These are phyloP conservation scores for Brassica nigra DNA, from an alignment of 345 rosid genomes.

Conservation along the genomic window DNA sequence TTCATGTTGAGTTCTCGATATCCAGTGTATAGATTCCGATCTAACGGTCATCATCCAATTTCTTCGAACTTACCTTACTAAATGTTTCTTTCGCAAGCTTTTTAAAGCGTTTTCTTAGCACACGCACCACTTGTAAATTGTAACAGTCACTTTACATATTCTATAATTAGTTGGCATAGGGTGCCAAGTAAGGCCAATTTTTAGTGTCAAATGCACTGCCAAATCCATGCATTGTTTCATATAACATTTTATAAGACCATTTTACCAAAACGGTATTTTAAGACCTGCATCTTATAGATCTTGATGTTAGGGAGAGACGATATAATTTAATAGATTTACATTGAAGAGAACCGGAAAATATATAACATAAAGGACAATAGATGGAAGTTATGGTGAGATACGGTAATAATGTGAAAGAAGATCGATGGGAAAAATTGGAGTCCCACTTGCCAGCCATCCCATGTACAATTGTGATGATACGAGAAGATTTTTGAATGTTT, in stretches of 20 bases:
- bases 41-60: slow-evolving; percentile 12
- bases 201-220: background rate
- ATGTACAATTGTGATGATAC: background rate
- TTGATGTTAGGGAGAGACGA: background rate
- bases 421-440: background rate
- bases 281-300: background rate
- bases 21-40: slow-evolving; percentile 11
- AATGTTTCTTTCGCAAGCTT: background rate
- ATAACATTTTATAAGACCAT: background rate
- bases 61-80: slow-evolving; percentile 9
- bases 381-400: background rate
- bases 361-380: background rate
- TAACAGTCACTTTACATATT: background rate
- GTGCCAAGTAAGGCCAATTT: background rate
- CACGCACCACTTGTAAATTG: slow-evolving; percentile 2
- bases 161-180: background rate
- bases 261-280: no score
- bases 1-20: background rate
- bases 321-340: background rate
- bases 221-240: background rate
- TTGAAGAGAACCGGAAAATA: background rate
- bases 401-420: background rate
- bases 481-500: background rate
- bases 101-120: background rate
- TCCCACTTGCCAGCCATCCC: background rate